Base-by-base conservation (phyloP, 768 basidiomycete genomes). In the Boletus rubroflammeus region DNA sequence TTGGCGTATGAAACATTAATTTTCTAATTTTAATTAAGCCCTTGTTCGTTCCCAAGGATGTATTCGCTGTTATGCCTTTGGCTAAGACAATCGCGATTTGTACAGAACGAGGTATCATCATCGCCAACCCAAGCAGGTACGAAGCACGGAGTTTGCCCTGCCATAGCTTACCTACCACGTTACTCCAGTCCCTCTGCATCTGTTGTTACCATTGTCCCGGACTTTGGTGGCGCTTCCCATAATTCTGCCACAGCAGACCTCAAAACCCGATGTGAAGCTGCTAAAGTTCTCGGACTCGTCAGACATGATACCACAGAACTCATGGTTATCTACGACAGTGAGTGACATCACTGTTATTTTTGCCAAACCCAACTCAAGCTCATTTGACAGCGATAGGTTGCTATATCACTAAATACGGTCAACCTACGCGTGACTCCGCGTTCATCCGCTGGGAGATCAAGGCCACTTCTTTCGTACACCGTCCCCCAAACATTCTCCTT, bases 361-460 rank as follows among this genome's bases (percentile, higher is more conserved):
- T 45, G 13, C 29, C 26, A 50, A 50, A 35, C 47, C 48, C 11
- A 29, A 25, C 61, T 28, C 39, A 49, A 45, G 29, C 34, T 46
- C n/a, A 10, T 45, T 38, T 32, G 8, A 43, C 55, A 92, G 91
- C 79, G 28, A 71, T 91, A 38, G 91, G 90, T 14, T 89, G 82
- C 62, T 93, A 87, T 66, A 81, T 91, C 61, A 81, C 85, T 52
- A 85, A 82, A 51, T 76, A 82, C 56, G 91, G 91, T 2, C 66
- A 73, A 1, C 89, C 88, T 3, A 75, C 73, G 11, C 85, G 88
- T 38, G 77, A 77, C 41, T 76, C 73, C 5, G 77, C 79, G 0
- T 90, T 81, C 65, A 79, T 92, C 57, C 84, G 82, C 53, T 93
- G 91, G 91, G 91, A 93, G 72, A 79, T 79, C 54, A 82, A 77